These are phyloP conservation scores for Pyrenula massariospora DNA, from an alignment of 495 filamentous ascomycete species.

Conservation along the genomic window DNA sequence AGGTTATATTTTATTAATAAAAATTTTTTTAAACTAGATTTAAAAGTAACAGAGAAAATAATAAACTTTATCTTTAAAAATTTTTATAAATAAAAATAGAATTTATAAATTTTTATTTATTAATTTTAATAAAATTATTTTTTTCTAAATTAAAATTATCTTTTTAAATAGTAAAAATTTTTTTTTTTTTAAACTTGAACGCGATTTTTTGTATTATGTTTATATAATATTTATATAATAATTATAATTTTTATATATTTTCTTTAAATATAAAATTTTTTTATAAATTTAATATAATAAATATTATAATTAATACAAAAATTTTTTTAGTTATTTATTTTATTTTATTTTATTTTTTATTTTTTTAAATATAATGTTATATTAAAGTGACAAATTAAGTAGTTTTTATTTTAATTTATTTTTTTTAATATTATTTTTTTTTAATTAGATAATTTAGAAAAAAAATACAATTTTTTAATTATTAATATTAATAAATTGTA, in stretches of 20 bases:
- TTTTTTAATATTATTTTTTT: constrained; percentile 1
- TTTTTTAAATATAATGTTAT: neutral
- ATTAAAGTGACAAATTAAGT: constrained; percentile 1
- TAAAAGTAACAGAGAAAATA: neutral
- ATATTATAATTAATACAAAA: neutral
- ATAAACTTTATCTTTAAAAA: neutral
- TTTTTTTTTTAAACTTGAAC: constrained; percentile 1
- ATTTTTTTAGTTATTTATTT: constrained; percentile 1
- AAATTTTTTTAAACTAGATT: no score
- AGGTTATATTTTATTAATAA: no score
- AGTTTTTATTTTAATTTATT: constrained; percentile 2
- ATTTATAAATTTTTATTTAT: neutral
- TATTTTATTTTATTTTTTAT: constrained; percentile 2
- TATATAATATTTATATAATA: constrained; percentile 1
- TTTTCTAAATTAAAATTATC: neutral
- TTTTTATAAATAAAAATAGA: constrained; percentile 1
- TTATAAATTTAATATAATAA: neutral
- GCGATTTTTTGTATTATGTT: neutral
- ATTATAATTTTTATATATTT: constrained; percentile 1
- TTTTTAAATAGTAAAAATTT: neutral
- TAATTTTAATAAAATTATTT: neutral
- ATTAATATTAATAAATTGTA: constrained; percentile 1
- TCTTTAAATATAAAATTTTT: neutral
- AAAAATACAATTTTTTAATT: neutral
- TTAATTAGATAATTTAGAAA: neutral